Percentiles rank a stretch among this genome's conserved stretches.
These are phyloP conservation scores for Chaetomiaceae sp. DNA, from an alignment of 2,329 filamentous ascomycete genomes.

Conservation along the genomic window DNA sequence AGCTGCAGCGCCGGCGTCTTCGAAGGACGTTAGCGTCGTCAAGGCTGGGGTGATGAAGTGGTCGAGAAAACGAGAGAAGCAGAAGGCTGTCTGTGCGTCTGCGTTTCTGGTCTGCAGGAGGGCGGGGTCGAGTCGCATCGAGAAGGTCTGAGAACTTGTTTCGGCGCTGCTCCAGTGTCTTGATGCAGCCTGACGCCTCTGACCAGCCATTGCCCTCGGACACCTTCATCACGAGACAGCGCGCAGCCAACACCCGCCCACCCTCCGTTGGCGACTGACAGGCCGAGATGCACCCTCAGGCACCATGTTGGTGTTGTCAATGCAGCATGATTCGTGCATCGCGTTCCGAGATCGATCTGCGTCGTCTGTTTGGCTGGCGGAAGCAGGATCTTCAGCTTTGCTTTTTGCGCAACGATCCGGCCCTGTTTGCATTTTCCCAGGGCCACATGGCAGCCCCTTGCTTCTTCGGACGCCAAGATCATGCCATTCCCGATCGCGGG, in stretches of 20 bases:
- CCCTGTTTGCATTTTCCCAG: background rate
- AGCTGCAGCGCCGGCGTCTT: background rate
- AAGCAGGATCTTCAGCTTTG: background rate
- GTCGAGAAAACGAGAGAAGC: background rate
- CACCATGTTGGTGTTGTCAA: too few relatives aligned
- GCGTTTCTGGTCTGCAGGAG: constrained; percentile 6
- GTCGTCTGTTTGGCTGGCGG: too few relatives aligned
- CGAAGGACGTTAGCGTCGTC: background rate
- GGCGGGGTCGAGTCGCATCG: constrained; percentile 15
- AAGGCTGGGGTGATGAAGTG: background rate
- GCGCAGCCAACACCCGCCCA: background rate
- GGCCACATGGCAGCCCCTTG: constrained; percentile 1
- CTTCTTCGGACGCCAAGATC: background rate
- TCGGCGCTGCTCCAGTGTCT: constrained; percentile 1
- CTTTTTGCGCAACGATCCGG: background rate
- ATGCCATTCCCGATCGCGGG: background rate
- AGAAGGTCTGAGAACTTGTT: constrained; percentile 18
- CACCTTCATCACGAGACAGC: background rate
- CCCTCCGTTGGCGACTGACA: background rate
- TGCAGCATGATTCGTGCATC: background rate
- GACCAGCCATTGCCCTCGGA: too few relatives aligned
- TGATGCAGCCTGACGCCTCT: background rate
- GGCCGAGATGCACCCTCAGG: background rate
- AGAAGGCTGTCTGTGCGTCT: background rate
- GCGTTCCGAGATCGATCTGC: background rate